Base-by-base conservation (phyloP, 352 stramenopile genomes). In the Phytophthora kernoviae region DNA sequence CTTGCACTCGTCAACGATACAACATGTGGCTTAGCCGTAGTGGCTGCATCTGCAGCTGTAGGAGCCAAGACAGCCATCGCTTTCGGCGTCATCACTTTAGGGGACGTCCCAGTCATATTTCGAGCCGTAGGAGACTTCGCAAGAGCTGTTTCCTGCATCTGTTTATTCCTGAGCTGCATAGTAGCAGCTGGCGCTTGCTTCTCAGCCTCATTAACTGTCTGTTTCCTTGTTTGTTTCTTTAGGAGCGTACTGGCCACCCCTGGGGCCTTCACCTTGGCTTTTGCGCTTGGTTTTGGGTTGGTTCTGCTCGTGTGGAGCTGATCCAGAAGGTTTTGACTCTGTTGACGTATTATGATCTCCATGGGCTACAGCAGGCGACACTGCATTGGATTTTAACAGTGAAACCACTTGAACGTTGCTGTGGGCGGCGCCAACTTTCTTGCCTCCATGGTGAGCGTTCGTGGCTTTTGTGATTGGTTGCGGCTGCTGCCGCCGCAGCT, bases 231-330 rank as follows among this genome's bases (percentile, higher is more conserved):
- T n/a, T 62, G 47, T n/a, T 70, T 58, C 41, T 68, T 70, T 46
- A 58, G 17, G n/a, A 54, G n/a, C 37, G 26, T 15, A 12, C 21
- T 46, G 27, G 24, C 42, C 14, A 40, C 39, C 9, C 27, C 48
- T 11, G 24, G 27, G 14, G 41, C 52, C 24, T 39, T 2, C 12
- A 39, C 62, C 24, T 70, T 70, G 12, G 44, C 22, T 45, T 64
- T 64, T 70, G 14, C 63, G 64, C 46, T 72, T 80, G 9, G 54
- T 64, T 43, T 77, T 82, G 1, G 60, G 46, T 45, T 70, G 70
- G 11, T 30, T 43, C 20, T 66, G 49, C 2, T 50, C 42, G 14
- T 54, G 49, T 18, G 21, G 9, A 27, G n/a, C 12, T 7, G 37
- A 9, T 14, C 12, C 37, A 17, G 12, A 15, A 12, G 33, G 33